Evolutionary conservation across 768 basidiomycete genomes (phyloP).

Genomic region (Suillus placidus): DNA sequence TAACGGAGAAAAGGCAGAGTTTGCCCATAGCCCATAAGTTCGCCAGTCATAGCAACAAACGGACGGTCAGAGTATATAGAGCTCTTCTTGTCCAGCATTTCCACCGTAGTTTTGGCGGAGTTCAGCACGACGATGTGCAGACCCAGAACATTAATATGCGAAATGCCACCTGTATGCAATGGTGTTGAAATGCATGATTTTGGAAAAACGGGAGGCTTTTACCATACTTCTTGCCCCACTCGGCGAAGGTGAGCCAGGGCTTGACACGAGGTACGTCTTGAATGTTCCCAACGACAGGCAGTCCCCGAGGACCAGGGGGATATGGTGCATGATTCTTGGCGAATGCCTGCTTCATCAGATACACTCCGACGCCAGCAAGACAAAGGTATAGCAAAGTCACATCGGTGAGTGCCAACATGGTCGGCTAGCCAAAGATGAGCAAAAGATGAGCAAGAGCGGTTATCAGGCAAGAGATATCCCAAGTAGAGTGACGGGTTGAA

Average conservation of each 20-base stretch:
- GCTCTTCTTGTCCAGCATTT: conserved; percentile 56
- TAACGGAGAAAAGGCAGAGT: conserved; percentile 13
- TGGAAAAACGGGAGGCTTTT: conserved; percentile 14
- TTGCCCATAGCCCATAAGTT: conserved; percentile 20
- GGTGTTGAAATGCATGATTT: not conserved
- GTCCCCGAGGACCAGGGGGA: conserved; percentile 27
- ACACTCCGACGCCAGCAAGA: conserved; percentile 23
- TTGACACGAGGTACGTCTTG: conserved; percentile 53
- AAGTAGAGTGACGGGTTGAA: too few species aligned
- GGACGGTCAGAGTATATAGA: conserved; percentile 47
- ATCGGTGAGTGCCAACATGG: not conserved
- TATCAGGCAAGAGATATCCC: not conserved
- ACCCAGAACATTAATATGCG: conserved; percentile 37
- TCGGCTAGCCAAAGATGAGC: too few species aligned
- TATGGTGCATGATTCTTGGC: conserved; percentile 1
- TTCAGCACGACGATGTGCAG: conserved; percentile 55
- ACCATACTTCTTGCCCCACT: conserved; percentile 58
- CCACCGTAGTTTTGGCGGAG: conserved; percentile 45
- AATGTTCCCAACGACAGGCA: conserved; percentile 54
- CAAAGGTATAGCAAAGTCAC: conserved; percentile 4
- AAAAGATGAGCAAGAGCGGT: not conserved
- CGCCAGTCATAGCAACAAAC: conserved; percentile 12
- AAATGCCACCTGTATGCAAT: conserved; percentile 28
- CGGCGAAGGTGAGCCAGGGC: conserved; percentile 55
- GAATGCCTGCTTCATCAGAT: conserved; percentile 6